A percentile compares a stretch with the other conserved stretches of the same genome.
Conservation (phyloP, 352 stramenopile genomes). For the Phytopythium vexans region DNA sequence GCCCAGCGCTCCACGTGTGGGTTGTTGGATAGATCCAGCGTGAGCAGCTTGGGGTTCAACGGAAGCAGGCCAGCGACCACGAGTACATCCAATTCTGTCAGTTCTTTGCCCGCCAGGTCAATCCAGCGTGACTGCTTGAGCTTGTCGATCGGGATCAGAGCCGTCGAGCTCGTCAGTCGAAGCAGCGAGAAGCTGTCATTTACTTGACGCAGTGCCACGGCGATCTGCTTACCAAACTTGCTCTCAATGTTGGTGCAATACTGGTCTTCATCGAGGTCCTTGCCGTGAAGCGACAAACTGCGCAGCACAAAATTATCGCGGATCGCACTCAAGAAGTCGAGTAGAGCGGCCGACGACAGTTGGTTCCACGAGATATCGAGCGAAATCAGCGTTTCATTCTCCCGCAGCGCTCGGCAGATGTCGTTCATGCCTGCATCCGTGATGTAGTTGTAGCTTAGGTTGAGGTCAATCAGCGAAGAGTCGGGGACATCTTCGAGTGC, state of each 20-base stretch:
- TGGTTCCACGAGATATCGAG: constrained; percentile 72
- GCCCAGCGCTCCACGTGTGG: constrained; percentile 39
- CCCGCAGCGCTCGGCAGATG: constrained; percentile 41
- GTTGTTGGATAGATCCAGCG: constrained; percentile 68
- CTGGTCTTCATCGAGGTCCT: constrained; percentile 45
- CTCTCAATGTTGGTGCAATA: constrained; percentile 57
- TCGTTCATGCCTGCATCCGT: constrained; percentile 31
- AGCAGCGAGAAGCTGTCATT: constrained; percentile 49
- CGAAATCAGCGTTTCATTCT: constrained; percentile 71
- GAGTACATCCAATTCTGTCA: constrained; percentile 62
- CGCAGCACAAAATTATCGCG: constrained; percentile 61
- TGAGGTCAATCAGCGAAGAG: constrained; percentile 49
- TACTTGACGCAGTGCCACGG: constrained; percentile 37
- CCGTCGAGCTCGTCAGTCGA: constrained; percentile 35
- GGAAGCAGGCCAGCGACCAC: constrained; percentile 57
- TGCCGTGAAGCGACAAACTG: constrained; percentile 42
- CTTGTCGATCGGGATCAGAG: constrained; percentile 55
- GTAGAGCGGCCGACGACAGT: constrained; percentile 35
- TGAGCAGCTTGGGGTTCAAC: constrained; percentile 48
- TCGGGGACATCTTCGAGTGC: constrained; percentile 61
- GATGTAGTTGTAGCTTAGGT: constrained; percentile 61
- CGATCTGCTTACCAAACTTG: constrained; percentile 46
- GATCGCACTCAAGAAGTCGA: constrained; percentile 36
- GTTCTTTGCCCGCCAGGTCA: constrained; percentile 18
- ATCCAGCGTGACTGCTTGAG: constrained; percentile 66